These are phyloP conservation scores for Nepenthes alata DNA, from an alignment of 179 eudicot genomes.

Conservation along the genomic window DNA sequence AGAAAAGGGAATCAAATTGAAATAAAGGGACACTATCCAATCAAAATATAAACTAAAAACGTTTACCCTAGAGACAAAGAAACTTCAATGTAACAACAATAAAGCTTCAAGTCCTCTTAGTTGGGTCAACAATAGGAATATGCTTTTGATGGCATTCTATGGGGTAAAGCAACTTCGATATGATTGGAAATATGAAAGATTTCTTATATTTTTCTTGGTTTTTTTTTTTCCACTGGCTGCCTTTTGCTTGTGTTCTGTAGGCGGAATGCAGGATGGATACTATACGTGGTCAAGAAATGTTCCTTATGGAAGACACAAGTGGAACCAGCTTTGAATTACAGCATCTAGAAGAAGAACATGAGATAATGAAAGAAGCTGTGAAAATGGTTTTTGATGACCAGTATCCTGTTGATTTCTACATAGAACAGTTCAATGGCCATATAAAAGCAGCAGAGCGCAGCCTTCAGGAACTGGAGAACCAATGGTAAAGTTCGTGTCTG, in stretches of 20 bases:
- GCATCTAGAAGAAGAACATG: conserved; percentile 26
- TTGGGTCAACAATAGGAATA: too few species aligned
- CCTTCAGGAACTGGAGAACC: conserved; percentile 26
- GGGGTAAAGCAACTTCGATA: too few species aligned
- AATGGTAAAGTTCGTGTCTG: conserved; percentile 21
- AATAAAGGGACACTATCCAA: too few species aligned
- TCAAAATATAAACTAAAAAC: too few species aligned
- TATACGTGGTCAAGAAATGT: conserved; percentile 12
- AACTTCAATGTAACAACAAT: too few species aligned
- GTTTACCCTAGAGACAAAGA: conserved; percentile 1
- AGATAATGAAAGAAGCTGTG: conserved; percentile 30
- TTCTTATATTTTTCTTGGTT: too few species aligned
- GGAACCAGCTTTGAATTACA: conserved; percentile 14
- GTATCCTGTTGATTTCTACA: conserved; percentile 19
- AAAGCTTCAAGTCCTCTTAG: too few species aligned
- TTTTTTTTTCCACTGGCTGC: too few species aligned
- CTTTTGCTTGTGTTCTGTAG: too few species aligned
- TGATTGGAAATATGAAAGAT: too few species aligned
- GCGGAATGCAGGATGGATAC: conserved; percentile 6
- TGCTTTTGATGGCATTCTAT: too few species aligned
- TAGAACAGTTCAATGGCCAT: conserved; percentile 23
- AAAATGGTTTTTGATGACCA: conserved; percentile 34
- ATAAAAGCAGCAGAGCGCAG: conserved; percentile 16
- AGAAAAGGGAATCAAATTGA: too few species aligned
- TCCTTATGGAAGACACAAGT: conserved; percentile 10